phyloP scores from a whole-genome alignment of 352 stramenopile genomes.

The Pythium aristosporum region DNA sequence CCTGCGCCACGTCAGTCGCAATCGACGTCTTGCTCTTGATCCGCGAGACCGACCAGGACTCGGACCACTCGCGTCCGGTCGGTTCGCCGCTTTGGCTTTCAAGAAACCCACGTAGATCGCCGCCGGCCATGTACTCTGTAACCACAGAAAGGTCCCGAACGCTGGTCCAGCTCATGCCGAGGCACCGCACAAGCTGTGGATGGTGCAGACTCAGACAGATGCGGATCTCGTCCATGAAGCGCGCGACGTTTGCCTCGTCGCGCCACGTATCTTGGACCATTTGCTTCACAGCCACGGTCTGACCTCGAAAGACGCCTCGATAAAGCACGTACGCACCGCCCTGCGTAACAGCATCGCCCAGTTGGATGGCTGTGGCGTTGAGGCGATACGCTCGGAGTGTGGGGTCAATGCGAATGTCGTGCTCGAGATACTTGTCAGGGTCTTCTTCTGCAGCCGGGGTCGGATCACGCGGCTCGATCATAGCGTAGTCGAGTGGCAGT shows the following conservation, averaged over 20 bases:
- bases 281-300: conserved; percentile 13
- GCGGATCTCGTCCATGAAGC: conserved; percentile 36
- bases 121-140: conserved; percentile 29
- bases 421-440: no score
- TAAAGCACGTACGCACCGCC: conserved; percentile 9
- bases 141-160: conserved; percentile 28
- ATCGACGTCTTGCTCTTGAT: conserved; percentile 13
- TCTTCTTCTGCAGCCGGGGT: no score
- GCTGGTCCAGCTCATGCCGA: conserved; percentile 32
- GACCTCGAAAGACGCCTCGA: neutral
- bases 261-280: conserved; percentile 15
- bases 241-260: conserved; percentile 12
- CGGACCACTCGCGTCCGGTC: neutral
- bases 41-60: neutral
- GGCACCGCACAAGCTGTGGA: conserved; percentile 30
- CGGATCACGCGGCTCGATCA: no score
- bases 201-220: conserved; percentile 28
- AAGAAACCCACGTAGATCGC: conserved; percentile 21
- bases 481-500: no score
- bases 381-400: conserved; percentile 1
- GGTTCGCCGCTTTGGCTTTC: neutral
- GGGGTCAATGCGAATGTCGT: no score
- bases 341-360: neutral
- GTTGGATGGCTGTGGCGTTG: neutral
- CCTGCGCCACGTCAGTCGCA: conserved; percentile 14